Base-by-base conservation (phyloP, 768 basidiomycete species). In the Rubroboletus pulcherrimus region DNA sequence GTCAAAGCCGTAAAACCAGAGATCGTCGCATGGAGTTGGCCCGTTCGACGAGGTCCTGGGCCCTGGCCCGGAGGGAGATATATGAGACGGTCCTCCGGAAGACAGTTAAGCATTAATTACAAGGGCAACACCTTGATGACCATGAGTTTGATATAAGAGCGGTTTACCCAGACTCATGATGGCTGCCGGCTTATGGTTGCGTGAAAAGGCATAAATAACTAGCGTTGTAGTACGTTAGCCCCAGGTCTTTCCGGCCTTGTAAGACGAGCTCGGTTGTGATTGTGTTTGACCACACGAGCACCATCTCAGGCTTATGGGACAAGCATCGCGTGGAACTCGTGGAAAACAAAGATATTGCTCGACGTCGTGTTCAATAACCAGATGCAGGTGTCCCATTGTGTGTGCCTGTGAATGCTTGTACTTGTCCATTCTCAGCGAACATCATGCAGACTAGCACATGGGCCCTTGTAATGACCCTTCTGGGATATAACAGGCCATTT, bases 371-470 rank as follows among this genome's bases (percentile, higher is more conserved):
- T 38, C 29, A 10, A 14, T 10, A 7, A 5, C 54, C 51, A n/a
- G 56, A 61, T 50, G 24, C 8, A 40, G 59, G 1, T 40, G 39
- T 61, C 38, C 38, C 50, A 7, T 60, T 60, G 44, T 43, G 30
- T 29, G 21, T 21, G 21, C 8, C 7, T 33, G 39, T 35, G 45
- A 35, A 41, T 7, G 33, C 30, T 12, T 24, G 26, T 34, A 8
- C 1, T 41, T 24, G 12, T 14, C 37, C 14, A 35, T 35, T 24
- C 5, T 15, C 7, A 34, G 46, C n/a, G 15, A 24, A 17, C 19
- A 2, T n/a, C 37, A 10, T 19, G 31, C 15, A 9, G 24, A 53
- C 53, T 10, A 34, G 15, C 33, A 24, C n/a, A 33, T n/a, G 34
- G 47, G 21, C 9, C 37, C 57, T 60, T 56, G 59, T 54, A 59